phyloP scores from a whole-genome alignment of 2,329 filamentous ascomycete species.

The Byssothecium circinans region DNA sequence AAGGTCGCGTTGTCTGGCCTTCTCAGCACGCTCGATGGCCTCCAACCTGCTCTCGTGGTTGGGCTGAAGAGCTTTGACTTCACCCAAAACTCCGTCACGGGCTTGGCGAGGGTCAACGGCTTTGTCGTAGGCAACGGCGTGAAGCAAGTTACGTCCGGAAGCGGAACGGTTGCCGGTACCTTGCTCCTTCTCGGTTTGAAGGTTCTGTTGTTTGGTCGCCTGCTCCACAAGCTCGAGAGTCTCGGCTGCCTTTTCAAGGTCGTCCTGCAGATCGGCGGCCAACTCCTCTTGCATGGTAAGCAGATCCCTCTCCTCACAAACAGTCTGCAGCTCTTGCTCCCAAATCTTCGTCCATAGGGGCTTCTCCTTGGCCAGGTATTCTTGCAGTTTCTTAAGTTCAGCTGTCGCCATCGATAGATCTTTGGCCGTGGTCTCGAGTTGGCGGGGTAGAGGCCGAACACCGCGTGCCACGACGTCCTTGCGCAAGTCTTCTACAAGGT shows the following conservation, averaged over 20 bases:
- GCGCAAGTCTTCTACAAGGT: slow-evolving; percentile 91
- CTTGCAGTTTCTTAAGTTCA: slow-evolving; percentile 91
- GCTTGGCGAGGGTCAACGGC: slow-evolving; percentile 73
- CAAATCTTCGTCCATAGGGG: slow-evolving; percentile 99
- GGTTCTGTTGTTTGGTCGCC: slow-evolving; percentile 91
- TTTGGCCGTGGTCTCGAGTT: slow-evolving; percentile 85
- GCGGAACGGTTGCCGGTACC: slow-evolving; percentile 52
- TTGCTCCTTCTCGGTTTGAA: slow-evolving; percentile 68
- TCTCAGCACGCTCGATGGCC: slow-evolving; percentile 96
- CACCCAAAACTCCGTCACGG: slow-evolving; percentile 88
- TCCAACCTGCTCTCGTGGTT: slow-evolving; percentile 93
- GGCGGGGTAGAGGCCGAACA: slow-evolving; percentile 84
- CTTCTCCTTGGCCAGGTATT: slow-evolving; percentile 88
- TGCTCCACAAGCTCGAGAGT: slow-evolving; percentile 96
- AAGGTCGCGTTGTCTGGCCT: slow-evolving; percentile 84
- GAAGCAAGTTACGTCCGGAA: slow-evolving; percentile 44
- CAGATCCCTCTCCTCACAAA: slow-evolving; percentile 93
- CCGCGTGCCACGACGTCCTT: slow-evolving; percentile 95
- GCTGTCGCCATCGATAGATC: slow-evolving; percentile 80
- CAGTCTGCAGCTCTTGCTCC: slow-evolving; percentile 95
- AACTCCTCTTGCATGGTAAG: slow-evolving; percentile 96
- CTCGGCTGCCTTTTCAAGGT: slow-evolving; percentile 89
- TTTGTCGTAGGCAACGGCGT: slow-evolving; percentile 47
- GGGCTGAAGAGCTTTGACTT: slow-evolving; percentile 88
- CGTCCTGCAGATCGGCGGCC: slow-evolving; percentile 86